Conservation (phyloP, 495 filamentous ascomycete species). For the Immersiella caudata region DNA sequence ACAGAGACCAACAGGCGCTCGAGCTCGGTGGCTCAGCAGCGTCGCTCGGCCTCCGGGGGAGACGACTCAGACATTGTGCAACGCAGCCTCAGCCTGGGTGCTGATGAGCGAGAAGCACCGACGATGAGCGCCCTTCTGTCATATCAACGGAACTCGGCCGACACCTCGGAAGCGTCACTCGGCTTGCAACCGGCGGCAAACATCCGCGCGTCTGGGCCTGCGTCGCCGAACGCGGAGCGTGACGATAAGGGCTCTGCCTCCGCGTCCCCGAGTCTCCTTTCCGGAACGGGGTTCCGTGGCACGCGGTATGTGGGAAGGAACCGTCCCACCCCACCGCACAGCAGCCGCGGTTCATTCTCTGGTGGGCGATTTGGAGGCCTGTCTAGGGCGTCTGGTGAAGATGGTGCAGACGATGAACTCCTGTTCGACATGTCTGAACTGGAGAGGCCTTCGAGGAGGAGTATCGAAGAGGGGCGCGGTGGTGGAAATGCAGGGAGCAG, state of each 20-base stretch:
- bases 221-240: constrained; percentile 43
- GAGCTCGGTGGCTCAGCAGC: constrained; percentile 77
- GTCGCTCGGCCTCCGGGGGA: constrained; percentile 54
- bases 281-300: constrained; percentile 35
- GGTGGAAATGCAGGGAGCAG: constrained; percentile 26
- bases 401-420: constrained; percentile 74
- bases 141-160: constrained; percentile 35
- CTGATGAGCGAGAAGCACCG: constrained; percentile 62
- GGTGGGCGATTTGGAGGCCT: constrained; percentile 41
- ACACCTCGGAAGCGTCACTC: constrained; percentile 32
- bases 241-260: constrained; percentile 39
- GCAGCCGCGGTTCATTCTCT: constrained; percentile 38
- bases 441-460: constrained; percentile 66
- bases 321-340: constrained; percentile 37
- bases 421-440: constrained; percentile 90
- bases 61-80: constrained; percentile 66
- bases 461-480: constrained; percentile 69
- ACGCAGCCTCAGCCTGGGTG: constrained; percentile 76
- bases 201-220: constrained; percentile 36
- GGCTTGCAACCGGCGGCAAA: constrained; percentile 52
- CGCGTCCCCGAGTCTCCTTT: constrained; percentile 29
- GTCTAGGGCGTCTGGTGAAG: constrained; percentile 52
- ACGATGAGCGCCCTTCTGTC: constrained; percentile 61
- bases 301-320: constrained; percentile 36
- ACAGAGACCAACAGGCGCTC: constrained; percentile 60